Conservation (phyloP, 768 basidiomycete species). For the Baorangia bicolor region DNA sequence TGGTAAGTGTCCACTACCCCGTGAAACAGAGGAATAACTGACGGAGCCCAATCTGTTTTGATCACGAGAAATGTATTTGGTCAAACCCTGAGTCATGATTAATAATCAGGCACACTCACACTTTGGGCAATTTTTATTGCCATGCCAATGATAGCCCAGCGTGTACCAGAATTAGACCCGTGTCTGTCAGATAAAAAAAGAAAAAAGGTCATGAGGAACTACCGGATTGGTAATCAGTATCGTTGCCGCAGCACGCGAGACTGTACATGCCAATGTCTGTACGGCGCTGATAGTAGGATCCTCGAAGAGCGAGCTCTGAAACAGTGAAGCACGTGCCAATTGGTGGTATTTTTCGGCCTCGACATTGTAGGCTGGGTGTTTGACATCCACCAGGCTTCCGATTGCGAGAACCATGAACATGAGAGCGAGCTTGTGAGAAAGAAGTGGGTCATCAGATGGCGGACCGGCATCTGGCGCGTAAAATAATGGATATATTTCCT, state of each 20-base stretch:
- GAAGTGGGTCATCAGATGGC: conserved; percentile 48
- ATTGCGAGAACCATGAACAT: conserved; percentile 68
- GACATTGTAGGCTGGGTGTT: conserved; percentile 54
- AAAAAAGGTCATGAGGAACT: conserved; percentile 73
- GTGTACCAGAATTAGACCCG: conserved; percentile 60
- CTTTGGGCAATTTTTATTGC: conserved; percentile 70
- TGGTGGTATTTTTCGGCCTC: conserved; percentile 74
- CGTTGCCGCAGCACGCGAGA: conserved; percentile 24
- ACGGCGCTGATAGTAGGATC: conserved; percentile 67
- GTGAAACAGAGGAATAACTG: conserved; percentile 30
- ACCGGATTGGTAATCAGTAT: conserved; percentile 20
- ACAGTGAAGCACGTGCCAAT: conserved; percentile 61
- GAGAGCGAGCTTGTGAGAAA: conserved; percentile 61
- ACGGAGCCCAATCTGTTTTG: conserved; percentile 66
- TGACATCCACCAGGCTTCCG: conserved; percentile 59
- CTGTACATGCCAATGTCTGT: conserved; percentile 56
- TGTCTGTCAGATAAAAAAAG: conserved; percentile 68
- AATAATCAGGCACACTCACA: conserved; percentile 42
- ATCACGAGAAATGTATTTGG: conserved; percentile 3
- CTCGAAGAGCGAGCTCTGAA: conserved; percentile 63
- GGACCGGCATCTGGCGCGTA: conserved; percentile 47
- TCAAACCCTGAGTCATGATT: not conserved
- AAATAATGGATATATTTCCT: conserved; percentile 57
- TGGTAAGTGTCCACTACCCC: conserved; percentile 3
- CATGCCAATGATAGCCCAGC: conserved; percentile 69